A percentile compares a stretch with the other conserved stretches of the same genome.
Evolutionary conservation across 1,284 basidiomycete genomes (phyloP).

Genomic region (Fomitopsis palustris): DNA sequence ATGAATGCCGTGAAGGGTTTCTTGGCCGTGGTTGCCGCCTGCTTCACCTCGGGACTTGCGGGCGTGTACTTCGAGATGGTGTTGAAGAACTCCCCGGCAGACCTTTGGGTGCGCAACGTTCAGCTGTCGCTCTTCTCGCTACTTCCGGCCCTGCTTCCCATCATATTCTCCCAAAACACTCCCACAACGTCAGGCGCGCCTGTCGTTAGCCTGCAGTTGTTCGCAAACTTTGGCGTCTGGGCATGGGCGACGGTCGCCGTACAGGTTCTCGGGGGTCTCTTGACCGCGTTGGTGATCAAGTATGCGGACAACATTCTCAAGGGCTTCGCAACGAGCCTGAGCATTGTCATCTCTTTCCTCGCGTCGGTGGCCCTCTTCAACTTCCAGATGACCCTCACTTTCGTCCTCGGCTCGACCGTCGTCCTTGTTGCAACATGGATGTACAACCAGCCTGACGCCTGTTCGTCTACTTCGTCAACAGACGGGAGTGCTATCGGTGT

Average conservation of each 20-base stretch:
- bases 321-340: conserved; percentile 92
- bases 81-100: conserved; percentile 83
- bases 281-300: conserved; percentile 89
- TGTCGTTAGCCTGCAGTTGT: conserved; percentile 21
- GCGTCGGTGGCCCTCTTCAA: conserved; percentile 89
- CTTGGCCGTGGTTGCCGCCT: conserved; percentile 84
- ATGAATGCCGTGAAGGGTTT: conserved; percentile 89
- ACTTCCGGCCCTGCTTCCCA: conserved; percentile 83
- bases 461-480: conserved; percentile 9
- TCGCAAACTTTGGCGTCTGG: conserved; percentile 85
- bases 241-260: conserved; percentile 90
- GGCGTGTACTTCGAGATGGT: conserved; percentile 99
- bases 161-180: conserved; percentile 28
- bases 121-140: conserved; percentile 95
- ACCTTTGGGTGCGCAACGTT: conserved; percentile 96
- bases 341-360: conserved; percentile 91
- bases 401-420: conserved; percentile 80
- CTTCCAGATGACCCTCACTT: conserved; percentile 83
- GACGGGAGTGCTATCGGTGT: neutral
- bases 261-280: conserved; percentile 90
- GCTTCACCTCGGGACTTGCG: conserved; percentile 95
- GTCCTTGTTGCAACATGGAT: conserved; percentile 89
- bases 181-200: neutral
- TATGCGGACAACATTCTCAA: conserved; percentile 91
- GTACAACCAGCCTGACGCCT: conserved; percentile 61